Percentiles rank a stretch among this genome's conserved stretches.
These are phyloP conservation scores for Tulasnella sp. DNA, from an alignment of 768 basidiomycete species.

Conservation along the genomic window DNA sequence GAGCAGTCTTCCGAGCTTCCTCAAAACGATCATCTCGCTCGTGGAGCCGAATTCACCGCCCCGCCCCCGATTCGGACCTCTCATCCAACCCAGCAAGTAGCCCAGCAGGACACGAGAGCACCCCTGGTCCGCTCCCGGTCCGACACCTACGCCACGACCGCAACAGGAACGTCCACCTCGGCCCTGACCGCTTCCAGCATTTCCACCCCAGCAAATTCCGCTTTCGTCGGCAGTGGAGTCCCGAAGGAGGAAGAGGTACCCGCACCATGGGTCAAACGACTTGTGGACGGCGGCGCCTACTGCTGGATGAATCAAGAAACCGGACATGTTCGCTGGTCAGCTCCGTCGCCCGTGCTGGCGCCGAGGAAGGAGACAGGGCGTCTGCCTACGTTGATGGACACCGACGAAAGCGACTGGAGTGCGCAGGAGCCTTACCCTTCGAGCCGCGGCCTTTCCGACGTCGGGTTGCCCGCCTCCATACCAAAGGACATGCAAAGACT, in stretches of 20 bases:
- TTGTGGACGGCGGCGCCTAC: conserved; percentile 77
- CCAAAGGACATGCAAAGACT: conserved; percentile 25
- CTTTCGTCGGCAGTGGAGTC: background rate
- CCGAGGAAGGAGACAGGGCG: background rate
- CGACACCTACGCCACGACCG: conserved; percentile 6
- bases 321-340: conserved; percentile 56
- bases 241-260: conserved; percentile 26
- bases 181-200: background rate
- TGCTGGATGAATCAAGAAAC: conserved; percentile 66
- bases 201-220: background rate
- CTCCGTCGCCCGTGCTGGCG: conserved; percentile 28
- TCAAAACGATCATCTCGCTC: background rate
- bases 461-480: background rate
- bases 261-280: conserved; percentile 71
- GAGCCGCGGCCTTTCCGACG: background rate
- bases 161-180: background rate
- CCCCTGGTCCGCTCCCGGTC: conserved; percentile 1
- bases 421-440: conserved; percentile 3
- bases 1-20: conserved; percentile 19
- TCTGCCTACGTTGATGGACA: background rate
- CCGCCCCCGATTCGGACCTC: background rate
- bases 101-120: background rate
- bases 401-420: conserved; percentile 11
- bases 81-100: background rate
- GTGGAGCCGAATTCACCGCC: background rate